These are phyloP conservation scores for Polymyxa betae DNA, from an alignment of 208 protist species.

Conservation along the genomic window DNA sequence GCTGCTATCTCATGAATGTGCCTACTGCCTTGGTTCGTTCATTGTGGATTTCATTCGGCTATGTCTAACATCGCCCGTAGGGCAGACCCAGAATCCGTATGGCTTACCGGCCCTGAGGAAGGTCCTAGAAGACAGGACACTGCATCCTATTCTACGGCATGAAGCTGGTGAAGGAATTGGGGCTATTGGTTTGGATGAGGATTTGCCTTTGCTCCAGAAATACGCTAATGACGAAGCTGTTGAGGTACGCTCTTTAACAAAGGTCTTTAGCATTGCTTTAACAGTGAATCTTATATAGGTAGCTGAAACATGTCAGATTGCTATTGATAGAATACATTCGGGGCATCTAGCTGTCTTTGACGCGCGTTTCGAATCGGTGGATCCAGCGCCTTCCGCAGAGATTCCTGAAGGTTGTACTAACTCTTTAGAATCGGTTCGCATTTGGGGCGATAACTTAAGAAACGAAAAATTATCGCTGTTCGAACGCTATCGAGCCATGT, in stretches of 20 bases:
- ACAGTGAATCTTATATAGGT: slow-evolving; percentile 75
- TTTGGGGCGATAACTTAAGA: slow-evolving; percentile 58
- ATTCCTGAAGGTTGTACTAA: slow-evolving; percentile 66
- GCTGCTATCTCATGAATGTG: slow-evolving; percentile 19
- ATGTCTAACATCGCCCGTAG: slow-evolving; percentile 60
- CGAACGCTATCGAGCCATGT: slow-evolving; percentile 92
- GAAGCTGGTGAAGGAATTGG: slow-evolving; percentile 92
- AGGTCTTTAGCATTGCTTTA: neutral
- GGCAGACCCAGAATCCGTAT: slow-evolving; percentile 85
- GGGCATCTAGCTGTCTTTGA: neutral
- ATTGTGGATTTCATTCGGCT: neutral
- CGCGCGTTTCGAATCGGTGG: slow-evolving; percentile 81
- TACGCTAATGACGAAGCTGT: slow-evolving; percentile 63
- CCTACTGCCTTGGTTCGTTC: neutral
- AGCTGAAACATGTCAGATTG: slow-evolving; percentile 90
- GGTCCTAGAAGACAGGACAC: slow-evolving; percentile 76
- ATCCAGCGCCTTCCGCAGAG: slow-evolving; percentile 82
- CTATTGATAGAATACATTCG: slow-evolving; percentile 58
- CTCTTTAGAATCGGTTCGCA: slow-evolving; percentile 74
- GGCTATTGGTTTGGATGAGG: slow-evolving; percentile 72
- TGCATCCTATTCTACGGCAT: slow-evolving; percentile 88
- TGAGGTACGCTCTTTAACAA: neutral
- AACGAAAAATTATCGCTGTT: slow-evolving; percentile 80
- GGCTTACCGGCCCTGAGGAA: slow-evolving; percentile 80
- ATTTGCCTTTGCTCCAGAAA: slow-evolving; percentile 66